Evolutionary conservation across 768 basidiomycete genomes (phyloP).

Genomic region (Saitozyma podzolica): DNA sequence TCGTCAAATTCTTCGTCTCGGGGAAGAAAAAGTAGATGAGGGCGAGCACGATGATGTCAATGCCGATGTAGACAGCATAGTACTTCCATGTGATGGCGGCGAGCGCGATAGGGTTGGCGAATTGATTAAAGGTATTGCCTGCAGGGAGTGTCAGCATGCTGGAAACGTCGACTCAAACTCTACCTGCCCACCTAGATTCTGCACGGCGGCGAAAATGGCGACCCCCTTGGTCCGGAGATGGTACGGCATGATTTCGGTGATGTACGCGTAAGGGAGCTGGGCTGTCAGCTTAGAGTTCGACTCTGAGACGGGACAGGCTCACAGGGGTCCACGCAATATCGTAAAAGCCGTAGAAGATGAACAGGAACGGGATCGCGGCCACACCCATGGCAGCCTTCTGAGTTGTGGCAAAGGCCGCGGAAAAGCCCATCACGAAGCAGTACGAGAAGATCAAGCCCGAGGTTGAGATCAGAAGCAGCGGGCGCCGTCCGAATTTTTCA

Average conservation of each 20-base stretch:
- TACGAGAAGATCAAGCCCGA: slow-evolving; percentile 22
- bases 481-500: slow-evolving; percentile 31
- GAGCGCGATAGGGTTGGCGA: slow-evolving; percentile 27
- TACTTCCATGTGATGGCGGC: slow-evolving; percentile 31
- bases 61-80: slow-evolving; percentile 27
- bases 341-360: slow-evolving; percentile 24
- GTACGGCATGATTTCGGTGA: slow-evolving; percentile 22
- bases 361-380: slow-evolving; percentile 29
- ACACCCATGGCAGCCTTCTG: slow-evolving; percentile 23
- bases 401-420: slow-evolving; percentile 30
- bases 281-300: too few relatives aligned
- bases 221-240: slow-evolving; percentile 17
- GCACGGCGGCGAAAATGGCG: slow-evolving; percentile 13
- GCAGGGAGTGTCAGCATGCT: neutral
- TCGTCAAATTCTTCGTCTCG: slow-evolving; percentile 27
- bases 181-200: slow-evolving; percentile 7
- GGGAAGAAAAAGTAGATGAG: slow-evolving; percentile 24
- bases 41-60: slow-evolving; percentile 3
- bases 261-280: slow-evolving; percentile 14
- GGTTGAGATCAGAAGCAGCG: slow-evolving; percentile 56
- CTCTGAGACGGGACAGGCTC: neutral
- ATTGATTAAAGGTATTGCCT: slow-evolving; percentile 33
- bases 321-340: slow-evolving; percentile 20
- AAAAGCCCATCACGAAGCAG: slow-evolving; percentile 25
- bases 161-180: too few relatives aligned